Percentiles rank a stretch among this genome's conserved stretches.
Evolutionary conservation across 176 grass and related monocot genomes (phyloP).

Genomic region (Triticum timopheevii): DNA sequence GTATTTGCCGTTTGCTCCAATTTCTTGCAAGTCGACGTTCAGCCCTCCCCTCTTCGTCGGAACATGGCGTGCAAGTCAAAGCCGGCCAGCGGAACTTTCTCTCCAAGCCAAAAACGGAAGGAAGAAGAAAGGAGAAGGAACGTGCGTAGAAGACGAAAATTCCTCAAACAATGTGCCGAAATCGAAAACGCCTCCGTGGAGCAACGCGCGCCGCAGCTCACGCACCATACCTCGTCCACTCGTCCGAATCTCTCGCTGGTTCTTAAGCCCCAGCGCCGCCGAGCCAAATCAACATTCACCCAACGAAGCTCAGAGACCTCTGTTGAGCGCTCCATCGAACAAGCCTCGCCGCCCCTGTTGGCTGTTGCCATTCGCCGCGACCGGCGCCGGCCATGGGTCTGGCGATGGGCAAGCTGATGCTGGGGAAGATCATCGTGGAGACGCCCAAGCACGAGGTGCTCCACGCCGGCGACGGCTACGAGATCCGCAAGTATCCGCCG

Average conservation of each 20-base stretch:
- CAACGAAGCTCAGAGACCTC: neutral
- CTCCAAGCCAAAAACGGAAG: constrained; percentile 17
- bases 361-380: neutral
- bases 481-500: constrained; percentile 77
- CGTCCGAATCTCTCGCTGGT: constrained; percentile 16
- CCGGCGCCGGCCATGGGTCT: constrained; percentile 49
- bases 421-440: constrained; percentile 88
- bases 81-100: neutral
- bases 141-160: neutral
- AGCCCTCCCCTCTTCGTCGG: neutral
- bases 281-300: neutral
- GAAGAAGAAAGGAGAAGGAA: neutral
- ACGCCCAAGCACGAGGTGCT: constrained; percentile 85
- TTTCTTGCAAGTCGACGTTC: too few relatives aligned
- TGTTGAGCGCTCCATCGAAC: neutral
- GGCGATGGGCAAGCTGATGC: constrained; percentile 33
- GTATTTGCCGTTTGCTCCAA: too few relatives aligned
- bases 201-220: constrained; percentile 47
- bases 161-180: neutral
- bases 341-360: neutral
- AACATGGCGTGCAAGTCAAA: neutral
- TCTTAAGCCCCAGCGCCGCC: neutral
- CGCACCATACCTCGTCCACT: constrained; percentile 33
- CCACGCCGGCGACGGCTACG: constrained; percentile 71
- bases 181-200: constrained; percentile 39